Evolutionary conservation across 306 rosid genomes (phyloP).

Genomic region (Datisca glomerata): DNA sequence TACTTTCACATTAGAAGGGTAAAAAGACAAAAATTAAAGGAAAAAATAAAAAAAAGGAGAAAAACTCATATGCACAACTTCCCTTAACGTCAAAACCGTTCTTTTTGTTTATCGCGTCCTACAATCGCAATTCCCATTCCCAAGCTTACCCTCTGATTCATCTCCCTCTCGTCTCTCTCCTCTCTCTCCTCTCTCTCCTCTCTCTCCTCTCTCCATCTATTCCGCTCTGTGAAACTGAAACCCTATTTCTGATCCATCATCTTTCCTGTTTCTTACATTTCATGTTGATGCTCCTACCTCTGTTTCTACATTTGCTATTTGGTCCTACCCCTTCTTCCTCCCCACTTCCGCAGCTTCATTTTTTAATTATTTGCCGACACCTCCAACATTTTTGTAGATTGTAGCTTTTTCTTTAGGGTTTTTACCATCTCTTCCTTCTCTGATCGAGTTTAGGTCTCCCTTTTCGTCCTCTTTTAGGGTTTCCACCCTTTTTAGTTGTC

Average conservation of each 20-base stretch:
- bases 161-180: constrained; percentile 10
- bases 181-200: constrained; percentile 11
- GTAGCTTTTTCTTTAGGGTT: constrained; percentile 33
- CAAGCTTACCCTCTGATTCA: constrained; percentile 7
- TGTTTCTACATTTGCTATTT: constrained; percentile 19
- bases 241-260: constrained; percentile 43
- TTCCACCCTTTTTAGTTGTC: constrained; percentile 9
- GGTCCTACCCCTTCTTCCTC: constrained; percentile 10
- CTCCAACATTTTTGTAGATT: constrained; percentile 36
- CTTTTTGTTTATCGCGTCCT: constrained; percentile 23
- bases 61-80: constrained; percentile 25
- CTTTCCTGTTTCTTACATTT: constrained; percentile 12
- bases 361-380: constrained; percentile 41
- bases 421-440: constrained; percentile 20
- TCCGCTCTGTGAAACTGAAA: constrained; percentile 14
- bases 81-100: constrained; percentile 29
- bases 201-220: constrained; percentile 7
- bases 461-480: constrained; percentile 1
- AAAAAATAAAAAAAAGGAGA: too few species aligned
- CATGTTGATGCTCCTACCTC: constrained; percentile 21
- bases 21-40: too few species aligned
- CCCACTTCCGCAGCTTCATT: constrained; percentile 12
- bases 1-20: constrained; percentile 5
- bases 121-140: constrained; percentile 34
- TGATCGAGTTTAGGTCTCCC: constrained; percentile 9